Conservation (phyloP, 73 alveolate genomes). For the Stentor roeselii region DNA sequence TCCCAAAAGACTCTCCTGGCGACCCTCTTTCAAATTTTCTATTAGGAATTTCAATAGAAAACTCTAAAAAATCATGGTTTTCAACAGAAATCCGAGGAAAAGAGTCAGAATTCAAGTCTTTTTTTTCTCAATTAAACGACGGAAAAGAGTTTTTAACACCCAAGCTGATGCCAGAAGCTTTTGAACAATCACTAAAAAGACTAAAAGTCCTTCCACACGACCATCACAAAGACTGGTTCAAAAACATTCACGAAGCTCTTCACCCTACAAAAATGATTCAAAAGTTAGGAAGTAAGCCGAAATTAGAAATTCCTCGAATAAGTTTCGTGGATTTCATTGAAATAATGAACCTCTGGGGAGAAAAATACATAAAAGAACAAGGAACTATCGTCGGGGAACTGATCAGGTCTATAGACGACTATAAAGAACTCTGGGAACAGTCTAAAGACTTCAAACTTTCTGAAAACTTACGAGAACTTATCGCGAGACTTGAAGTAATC, state of each 20-base stretch:
- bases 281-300: background rate
- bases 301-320: background rate
- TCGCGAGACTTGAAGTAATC: background rate
- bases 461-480: background rate
- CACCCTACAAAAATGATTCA: background rate
- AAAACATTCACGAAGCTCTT: background rate
- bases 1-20: no score
- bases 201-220: background rate
- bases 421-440: background rate
- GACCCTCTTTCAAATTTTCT: no score
- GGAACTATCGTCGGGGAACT: background rate
- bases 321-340: background rate
- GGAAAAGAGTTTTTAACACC: background rate
- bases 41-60: no score
- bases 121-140: background rate
- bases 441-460: no score
- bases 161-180: background rate
- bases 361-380: background rate
- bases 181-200: background rate
- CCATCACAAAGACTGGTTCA: background rate
- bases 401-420: background rate
- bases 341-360: slow-evolving; percentile 12
- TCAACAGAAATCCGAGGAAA: background rate
- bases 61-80: no score
- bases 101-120: background rate